Base-by-base conservation (phyloP, 1,284 basidiomycete species). In the Papiliotrema terrestris region DNA sequence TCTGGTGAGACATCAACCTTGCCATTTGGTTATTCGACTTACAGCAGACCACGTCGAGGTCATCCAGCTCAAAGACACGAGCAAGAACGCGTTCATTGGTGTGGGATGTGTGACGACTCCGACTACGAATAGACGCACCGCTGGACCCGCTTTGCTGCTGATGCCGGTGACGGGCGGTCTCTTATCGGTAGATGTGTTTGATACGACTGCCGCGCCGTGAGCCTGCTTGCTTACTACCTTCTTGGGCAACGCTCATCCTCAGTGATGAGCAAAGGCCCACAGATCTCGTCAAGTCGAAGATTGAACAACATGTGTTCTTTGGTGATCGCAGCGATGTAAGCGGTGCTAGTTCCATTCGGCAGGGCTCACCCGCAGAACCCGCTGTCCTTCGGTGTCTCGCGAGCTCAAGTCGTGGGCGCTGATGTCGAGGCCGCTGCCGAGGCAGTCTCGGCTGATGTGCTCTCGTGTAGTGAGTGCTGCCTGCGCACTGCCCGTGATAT, bases 271-370 rank as follows among this genome's bases (percentile, higher is more conserved):
- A 65, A 60, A 2, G 61, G 0, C 68, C 66, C 0, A 75, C 74
- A 0, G 67, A 66, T 0, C 58, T 76, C 25, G 67, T 83, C 36
- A 79, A 79, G 63, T 76, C 75, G 20, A 79, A 78, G 61, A 69
- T 83, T 45, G 82, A 83, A 62, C 80, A 81, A 64, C 80, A 80
- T 13, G 78, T 83, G 38, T 82, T 80, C 67, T 83, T 79, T 51
- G 80, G 79, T 1, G 78, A 80, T 52, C 72, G 75, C 29, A 56
- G 63, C 25, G 71, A 78, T 45, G 70, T 67, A 50, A 59, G 59
- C 13, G n/a, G 50, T 11, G 5, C 8, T 4, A 19, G 5, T 17
- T 15, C 19, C 19, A 5, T 20, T 5, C 19, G 8, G 2, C 51
- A 38, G n/a, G 32, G 15, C 25, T 23, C 4, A 23, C 19, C 9